Base-by-base conservation (phyloP, 495 filamentous ascomycete species). In the Neurospora sp. region DNA sequence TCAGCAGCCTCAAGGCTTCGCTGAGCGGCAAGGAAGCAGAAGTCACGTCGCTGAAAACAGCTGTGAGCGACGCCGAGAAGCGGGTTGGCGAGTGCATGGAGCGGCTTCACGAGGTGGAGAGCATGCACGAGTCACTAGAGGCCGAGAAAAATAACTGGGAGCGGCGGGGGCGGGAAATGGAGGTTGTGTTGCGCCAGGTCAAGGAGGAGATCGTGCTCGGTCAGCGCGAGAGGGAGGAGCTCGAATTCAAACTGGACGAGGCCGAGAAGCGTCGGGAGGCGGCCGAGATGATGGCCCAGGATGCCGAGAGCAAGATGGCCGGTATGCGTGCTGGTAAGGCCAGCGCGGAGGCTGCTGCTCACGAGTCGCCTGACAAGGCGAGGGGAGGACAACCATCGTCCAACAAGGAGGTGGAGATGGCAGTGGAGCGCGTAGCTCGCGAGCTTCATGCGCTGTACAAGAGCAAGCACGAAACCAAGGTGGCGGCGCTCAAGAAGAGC, bases 381-480 rank as follows among this genome's bases (percentile, higher is more conserved):
- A 65, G 53, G 53, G 53, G 53, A 65, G 53, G 53, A 65, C 53
- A 65, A 6, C 53, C 53, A 35, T 73, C 70, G 18, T 76, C 77
- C 39, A 80, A 82, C 77, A 82, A 82, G 73, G 88, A 90, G 74
- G 89, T 94, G 22, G 93, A 97, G 75, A 89, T 93, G 42, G 95
- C 96, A 18, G 93, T 98, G n/a, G 92, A 94, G 80, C 92, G 91
- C 73, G 93, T 97, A 39, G 94, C 92, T 3, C 87, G 91, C 12
- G 96, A 99, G 76, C 86, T 98, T 35, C 96, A 99, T 77, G 86
- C 88, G 0, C 86, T 97, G n/a, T 99, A 99, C 85, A 98, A 97
- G 82, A 87, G 89, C 78, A 99, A 99, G 79, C 96, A 99, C 78
- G 94, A 97, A 83, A 91, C 89, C 68, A 99, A 99, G 82, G 94